phyloP scores from a whole-genome alignment of 768 basidiomycete genomes.

The Tephrocybe sp. region DNA sequence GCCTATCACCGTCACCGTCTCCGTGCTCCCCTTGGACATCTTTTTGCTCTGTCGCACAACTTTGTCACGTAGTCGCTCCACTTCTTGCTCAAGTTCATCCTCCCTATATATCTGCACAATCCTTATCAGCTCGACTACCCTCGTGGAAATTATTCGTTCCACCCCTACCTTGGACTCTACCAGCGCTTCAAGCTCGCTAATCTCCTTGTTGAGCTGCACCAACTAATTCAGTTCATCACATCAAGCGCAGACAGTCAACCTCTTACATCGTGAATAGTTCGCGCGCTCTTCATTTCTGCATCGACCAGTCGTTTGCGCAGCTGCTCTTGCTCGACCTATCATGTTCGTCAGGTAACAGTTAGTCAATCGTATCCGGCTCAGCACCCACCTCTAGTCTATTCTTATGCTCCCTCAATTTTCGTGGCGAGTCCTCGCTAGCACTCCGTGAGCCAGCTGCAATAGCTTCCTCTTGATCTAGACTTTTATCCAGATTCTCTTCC shows the following conservation, averaged over 20 bases:
- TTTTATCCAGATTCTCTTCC: constrained; percentile 72
- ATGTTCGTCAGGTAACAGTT: constrained; percentile 1
- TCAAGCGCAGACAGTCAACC: background rate
- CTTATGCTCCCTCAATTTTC: constrained; percentile 48
- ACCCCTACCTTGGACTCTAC: constrained; percentile 83
- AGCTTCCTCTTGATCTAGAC: constrained; percentile 50
- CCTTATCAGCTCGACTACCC: background rate
- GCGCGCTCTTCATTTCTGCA: constrained; percentile 71
- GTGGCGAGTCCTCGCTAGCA: constrained; percentile 35
- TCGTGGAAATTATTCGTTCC: background rate
- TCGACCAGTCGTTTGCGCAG: constrained; percentile 68
- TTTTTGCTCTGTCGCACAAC: constrained; percentile 59
- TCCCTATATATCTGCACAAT: constrained; percentile 78
- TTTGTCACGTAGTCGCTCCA: constrained; percentile 74
- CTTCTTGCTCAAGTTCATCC: constrained; percentile 86
- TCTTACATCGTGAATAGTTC: constrained; percentile 61
- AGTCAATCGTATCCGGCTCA: background rate
- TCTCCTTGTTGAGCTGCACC: constrained; percentile 81
- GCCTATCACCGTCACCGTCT: constrained; percentile 25
- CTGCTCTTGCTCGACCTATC: constrained; percentile 67
- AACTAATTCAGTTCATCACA: background rate
- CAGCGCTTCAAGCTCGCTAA: constrained; percentile 86
- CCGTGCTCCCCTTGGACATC: constrained; percentile 44
- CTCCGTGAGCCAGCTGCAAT: constrained; percentile 12
- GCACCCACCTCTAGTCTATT: constrained; percentile 49